phyloP scores from a whole-genome alignment of 1,284 basidiomycete species.

The Agroathelia rolfsii region DNA sequence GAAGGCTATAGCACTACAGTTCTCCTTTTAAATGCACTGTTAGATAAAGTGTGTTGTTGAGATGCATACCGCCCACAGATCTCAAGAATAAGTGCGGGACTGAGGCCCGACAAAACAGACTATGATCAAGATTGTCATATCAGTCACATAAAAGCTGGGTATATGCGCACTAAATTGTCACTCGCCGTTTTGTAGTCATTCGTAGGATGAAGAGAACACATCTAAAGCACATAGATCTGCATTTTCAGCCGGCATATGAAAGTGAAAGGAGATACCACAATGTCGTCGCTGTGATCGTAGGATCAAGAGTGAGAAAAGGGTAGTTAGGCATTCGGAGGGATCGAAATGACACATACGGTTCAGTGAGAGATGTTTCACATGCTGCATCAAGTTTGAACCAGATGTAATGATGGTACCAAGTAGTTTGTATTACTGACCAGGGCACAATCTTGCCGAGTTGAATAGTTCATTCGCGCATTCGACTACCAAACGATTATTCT shows the following conservation, averaged over 20 bases:
- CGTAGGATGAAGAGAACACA: constrained; percentile 68
- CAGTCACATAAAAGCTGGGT: constrained; percentile 11
- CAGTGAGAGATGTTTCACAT: constrained; percentile 68
- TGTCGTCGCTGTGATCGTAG: constrained; percentile 76
- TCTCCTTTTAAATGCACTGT: constrained; percentile 1
- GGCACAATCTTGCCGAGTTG: constrained; percentile 63
- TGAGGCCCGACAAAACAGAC: constrained; percentile 77
- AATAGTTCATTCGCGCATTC: constrained; percentile 80
- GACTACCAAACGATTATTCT: constrained; percentile 31
- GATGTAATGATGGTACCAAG: not conserved
- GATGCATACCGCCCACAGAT: constrained; percentile 60
- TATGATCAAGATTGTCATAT: constrained; percentile 20
- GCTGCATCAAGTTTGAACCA: constrained; percentile 29
- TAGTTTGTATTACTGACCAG: constrained; percentile 33
- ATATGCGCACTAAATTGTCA: constrained; percentile 29
- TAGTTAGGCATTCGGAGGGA: constrained; percentile 6
- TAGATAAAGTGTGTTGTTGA: not conserved
- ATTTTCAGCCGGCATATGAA: constrained; percentile 9
- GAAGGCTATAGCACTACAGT: constrained; percentile 64
- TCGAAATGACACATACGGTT: constrained; percentile 43
- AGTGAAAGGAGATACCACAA: constrained; percentile 42
- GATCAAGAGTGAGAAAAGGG: constrained; percentile 1
- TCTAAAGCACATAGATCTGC: constrained; percentile 36
- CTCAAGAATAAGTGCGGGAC: constrained; percentile 63
- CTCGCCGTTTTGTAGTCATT: constrained; percentile 78